A percentile compares a stretch with the other conserved stretches of the same genome.
Conservation (phyloP, 2,329 filamentous ascomycete genomes). For the Fusarium equiseti region DNA sequence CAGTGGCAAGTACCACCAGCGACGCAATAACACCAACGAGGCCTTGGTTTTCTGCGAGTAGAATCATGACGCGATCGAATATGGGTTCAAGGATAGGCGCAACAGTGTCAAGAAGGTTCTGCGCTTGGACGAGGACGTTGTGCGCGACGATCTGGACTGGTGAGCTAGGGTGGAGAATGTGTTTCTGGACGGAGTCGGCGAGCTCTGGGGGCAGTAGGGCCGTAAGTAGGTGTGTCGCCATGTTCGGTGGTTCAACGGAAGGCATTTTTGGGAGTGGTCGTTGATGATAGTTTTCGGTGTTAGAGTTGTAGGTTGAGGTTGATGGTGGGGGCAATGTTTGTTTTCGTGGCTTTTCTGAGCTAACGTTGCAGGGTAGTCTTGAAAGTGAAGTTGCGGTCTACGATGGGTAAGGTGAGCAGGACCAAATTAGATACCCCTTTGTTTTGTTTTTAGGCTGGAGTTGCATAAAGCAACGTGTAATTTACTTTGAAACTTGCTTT, state of each 20-base stretch:
- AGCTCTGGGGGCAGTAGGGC: conserved; percentile 60
- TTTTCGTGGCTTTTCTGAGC: conserved; percentile 33
- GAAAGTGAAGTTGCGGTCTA: conserved; percentile 36
- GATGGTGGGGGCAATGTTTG: conserved; percentile 24
- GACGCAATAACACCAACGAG: conserved; percentile 51
- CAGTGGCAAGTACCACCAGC: conserved; percentile 58
- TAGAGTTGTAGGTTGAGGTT: conserved; percentile 12
- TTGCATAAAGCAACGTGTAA: background rate
- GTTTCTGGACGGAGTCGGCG: conserved; percentile 58
- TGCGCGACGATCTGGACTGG: conserved; percentile 58
- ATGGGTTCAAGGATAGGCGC: conserved; percentile 59
- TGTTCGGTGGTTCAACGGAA: conserved; percentile 49
- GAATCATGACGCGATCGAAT: conserved; percentile 54
- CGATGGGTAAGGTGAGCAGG: conserved; percentile 8
- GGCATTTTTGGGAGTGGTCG: conserved; percentile 16
- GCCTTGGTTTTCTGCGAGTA: conserved; percentile 53
- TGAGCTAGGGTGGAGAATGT: conserved; percentile 61
- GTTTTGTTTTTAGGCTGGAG: background rate
- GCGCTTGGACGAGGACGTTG: conserved; percentile 50
- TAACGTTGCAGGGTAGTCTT: conserved; percentile 30
- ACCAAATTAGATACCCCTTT: conserved; percentile 15
- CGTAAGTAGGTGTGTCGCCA: conserved; percentile 53
- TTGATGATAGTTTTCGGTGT: conserved; percentile 1
- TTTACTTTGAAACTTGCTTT: background rate
- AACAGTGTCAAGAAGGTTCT: conserved; percentile 49